Evolutionary conservation across 176 grass and related monocot genomes (phyloP).

Genomic region (Otatea glauca): DNA sequence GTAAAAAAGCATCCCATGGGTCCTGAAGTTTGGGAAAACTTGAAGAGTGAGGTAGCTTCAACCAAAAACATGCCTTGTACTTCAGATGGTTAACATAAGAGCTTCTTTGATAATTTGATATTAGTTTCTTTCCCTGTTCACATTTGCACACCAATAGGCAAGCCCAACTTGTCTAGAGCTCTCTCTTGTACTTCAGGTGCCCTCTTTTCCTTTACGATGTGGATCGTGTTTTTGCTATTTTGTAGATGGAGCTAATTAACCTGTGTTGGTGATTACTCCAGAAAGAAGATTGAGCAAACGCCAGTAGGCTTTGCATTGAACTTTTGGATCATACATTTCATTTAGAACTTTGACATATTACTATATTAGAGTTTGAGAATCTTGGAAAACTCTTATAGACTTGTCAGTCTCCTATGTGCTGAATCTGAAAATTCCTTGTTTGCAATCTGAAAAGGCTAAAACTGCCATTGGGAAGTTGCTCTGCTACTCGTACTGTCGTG

Average conservation of each 20-base stretch:
- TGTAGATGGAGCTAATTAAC: background rate
- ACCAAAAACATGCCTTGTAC: slow-evolving; percentile 22
- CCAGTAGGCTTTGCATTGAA: background rate
- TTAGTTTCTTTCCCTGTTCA: background rate
- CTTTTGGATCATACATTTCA: background rate
- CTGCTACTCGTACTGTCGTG: too few species aligned
- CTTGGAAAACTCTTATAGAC: background rate
- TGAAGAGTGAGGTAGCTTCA: slow-evolving; percentile 42
- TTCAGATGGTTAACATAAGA: slow-evolving; percentile 13
- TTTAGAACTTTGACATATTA: background rate
- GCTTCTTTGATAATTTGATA: slow-evolving; percentile 1
- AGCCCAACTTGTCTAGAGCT: background rate
- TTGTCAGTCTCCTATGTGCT: background rate
- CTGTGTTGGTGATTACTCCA: background rate
- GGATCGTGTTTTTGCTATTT: slow-evolving; percentile 7
- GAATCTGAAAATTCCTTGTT: background rate
- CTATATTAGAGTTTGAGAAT: slow-evolving; percentile 13
- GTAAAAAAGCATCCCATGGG: slow-evolving; percentile 48
- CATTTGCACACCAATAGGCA: background rate
- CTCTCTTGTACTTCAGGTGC: background rate
- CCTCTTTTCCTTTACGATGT: background rate
- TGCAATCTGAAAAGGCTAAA: too few species aligned
- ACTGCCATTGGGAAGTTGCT: too few species aligned
- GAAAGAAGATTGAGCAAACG: background rate
- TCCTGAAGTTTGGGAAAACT: slow-evolving; percentile 57